Conservation (phyloP, 2,329 filamentous ascomycete species). For the Fusarium sacchari region DNA sequence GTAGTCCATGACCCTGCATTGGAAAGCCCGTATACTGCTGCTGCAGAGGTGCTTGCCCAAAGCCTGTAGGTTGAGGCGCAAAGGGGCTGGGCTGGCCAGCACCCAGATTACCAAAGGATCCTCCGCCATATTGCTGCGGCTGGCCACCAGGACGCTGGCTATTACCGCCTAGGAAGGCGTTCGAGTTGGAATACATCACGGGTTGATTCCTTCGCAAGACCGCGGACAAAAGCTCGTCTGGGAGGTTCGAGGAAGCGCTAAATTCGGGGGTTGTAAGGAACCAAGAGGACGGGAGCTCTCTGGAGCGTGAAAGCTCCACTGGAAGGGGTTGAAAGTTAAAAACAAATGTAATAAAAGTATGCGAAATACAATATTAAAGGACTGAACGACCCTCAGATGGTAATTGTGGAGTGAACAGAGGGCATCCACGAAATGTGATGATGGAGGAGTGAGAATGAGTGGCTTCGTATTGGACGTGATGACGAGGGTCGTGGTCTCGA, state of each 20-base stretch:
- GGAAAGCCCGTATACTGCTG: constrained; percentile 71
- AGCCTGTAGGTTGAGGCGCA: constrained; percentile 69
- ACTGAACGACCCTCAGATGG: constrained; percentile 21
- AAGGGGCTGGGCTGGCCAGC: constrained; percentile 61
- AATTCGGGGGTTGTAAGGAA: constrained; percentile 31
- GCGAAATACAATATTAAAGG: constrained; percentile 34
- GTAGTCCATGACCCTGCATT: constrained; percentile 62
- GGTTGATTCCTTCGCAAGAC: constrained; percentile 20
- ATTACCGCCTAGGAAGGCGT: constrained; percentile 83
- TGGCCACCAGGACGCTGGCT: constrained; percentile 74
- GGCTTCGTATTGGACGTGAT: constrained; percentile 28
- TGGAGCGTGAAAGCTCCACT: constrained; percentile 22
- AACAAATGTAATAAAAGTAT: constrained; percentile 27
- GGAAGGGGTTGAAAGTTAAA: not conserved
- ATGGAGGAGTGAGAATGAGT: constrained; percentile 28
- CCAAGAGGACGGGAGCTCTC: not conserved
- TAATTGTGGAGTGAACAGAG: constrained; percentile 22
- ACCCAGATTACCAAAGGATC: constrained; percentile 57
- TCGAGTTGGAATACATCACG: constrained; percentile 89
- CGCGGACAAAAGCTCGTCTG: constrained; percentile 27
- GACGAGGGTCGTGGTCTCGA: constrained; percentile 21
- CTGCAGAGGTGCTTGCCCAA: constrained; percentile 61
- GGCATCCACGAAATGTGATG: constrained; percentile 30
- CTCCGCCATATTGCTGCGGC: constrained; percentile 60
- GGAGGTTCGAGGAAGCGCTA: constrained; percentile 26